phyloP scores from a whole-genome alignment of 306 rosid species.

The Corylus americana region DNA sequence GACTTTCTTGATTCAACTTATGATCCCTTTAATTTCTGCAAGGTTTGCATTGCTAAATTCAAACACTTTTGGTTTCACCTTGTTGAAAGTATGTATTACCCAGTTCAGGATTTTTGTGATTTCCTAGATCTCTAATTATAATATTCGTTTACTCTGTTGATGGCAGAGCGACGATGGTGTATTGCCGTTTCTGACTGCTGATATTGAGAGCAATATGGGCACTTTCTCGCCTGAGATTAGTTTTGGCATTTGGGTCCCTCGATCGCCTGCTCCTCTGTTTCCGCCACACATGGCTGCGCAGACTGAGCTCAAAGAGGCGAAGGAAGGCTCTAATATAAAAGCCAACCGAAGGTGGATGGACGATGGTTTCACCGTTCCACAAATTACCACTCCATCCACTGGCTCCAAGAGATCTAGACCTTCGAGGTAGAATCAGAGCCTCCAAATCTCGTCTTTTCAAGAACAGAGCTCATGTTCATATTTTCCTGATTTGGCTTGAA shows the following conservation, averaged over 20 bases:
- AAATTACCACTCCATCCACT: constrained; percentile 48
- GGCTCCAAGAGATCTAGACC: constrained; percentile 63
- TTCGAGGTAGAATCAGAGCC: constrained; percentile 42
- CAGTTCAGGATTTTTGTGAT: background rate
- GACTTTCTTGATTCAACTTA: constrained; percentile 71
- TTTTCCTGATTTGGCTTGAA: constrained; percentile 5
- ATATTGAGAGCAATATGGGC: constrained; percentile 33
- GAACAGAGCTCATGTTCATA: background rate
- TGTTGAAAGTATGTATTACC: background rate
- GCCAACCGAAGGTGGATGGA: constrained; percentile 51
- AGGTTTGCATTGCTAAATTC: constrained; percentile 46
- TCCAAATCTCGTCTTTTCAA: background rate
- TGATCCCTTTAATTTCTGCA: constrained; percentile 47
- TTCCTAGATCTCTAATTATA: constrained; percentile 18
- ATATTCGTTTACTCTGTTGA: background rate
- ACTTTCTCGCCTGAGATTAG: constrained; percentile 37
- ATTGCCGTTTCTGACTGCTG: constrained; percentile 38
- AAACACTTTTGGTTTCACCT: background rate
- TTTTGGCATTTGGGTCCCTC: constrained; percentile 81
- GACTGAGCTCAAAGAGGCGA: constrained; percentile 38
- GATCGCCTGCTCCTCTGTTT: constrained; percentile 41
- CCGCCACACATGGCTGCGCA: constrained; percentile 35
- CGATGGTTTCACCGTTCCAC: constrained; percentile 82
- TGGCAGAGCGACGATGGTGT: constrained; percentile 47
- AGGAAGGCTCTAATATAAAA: constrained; percentile 41